Evolutionary conservation across 176 grass and related monocot species (phyloP).

Genomic region (Elaeis guineensis): DNA sequence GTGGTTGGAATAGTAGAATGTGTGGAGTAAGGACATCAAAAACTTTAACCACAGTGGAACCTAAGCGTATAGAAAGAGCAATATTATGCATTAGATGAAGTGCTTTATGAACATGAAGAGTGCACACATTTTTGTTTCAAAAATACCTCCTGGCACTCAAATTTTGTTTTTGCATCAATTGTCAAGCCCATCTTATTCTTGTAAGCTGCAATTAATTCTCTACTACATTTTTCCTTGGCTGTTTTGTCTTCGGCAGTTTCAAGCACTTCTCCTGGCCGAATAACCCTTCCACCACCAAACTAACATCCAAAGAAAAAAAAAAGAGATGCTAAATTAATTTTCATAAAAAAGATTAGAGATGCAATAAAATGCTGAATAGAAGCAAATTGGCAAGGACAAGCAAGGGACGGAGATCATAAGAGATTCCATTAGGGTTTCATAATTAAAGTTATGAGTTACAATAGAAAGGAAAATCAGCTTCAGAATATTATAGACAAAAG

Average conservation of each 20-base stretch:
- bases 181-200: slow-evolving; percentile 34
- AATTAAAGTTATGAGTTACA: too few relatives aligned
- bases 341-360: not conserved
- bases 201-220: slow-evolving; percentile 49
- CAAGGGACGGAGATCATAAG: too few relatives aligned
- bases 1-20: too few relatives aligned
- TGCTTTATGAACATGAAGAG: too few relatives aligned
- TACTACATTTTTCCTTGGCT: slow-evolving; percentile 44
- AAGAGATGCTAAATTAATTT: not conserved
- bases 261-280: slow-evolving; percentile 39
- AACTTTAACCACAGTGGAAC: too few relatives aligned
- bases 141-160: slow-evolving; percentile 47
- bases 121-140: not conserved
- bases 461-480: too few relatives aligned
- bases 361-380: not conserved
- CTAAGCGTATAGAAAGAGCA: too few relatives aligned
- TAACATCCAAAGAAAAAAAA: slow-evolving; percentile 14
- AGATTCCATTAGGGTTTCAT: too few relatives aligned
- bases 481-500: too few relatives aligned
- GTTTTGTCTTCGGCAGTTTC: slow-evolving; percentile 45
- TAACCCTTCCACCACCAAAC: slow-evolving; percentile 68
- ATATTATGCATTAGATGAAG: too few relatives aligned
- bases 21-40: too few relatives aligned
- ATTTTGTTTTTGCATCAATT: slow-evolving; percentile 49
- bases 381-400: too few relatives aligned